Evolutionary conservation across 164 flowering plant species (phyloP).

Genomic region (Kalanchoe fedtschenkoi): DNA sequence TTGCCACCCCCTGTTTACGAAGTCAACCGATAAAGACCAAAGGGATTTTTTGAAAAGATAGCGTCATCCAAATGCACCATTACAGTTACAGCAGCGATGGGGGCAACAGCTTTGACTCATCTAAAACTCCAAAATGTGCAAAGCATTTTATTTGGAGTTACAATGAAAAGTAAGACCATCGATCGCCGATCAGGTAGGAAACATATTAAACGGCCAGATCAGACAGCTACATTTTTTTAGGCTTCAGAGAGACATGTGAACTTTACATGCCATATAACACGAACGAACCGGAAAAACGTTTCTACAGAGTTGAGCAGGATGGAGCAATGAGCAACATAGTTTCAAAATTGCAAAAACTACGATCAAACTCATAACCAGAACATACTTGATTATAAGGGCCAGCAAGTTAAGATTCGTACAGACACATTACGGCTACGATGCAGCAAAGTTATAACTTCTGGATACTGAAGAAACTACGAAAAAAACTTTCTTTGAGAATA

Average conservation of each 20-base stretch:
- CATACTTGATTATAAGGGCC: slow-evolving; percentile 93
- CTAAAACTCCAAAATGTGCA: no score
- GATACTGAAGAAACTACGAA: background rate
- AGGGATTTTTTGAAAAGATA: background rate
- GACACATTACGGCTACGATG: no score
- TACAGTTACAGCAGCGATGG: no score
- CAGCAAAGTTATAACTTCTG: no score
- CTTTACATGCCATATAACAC: background rate
- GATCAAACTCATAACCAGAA: slow-evolving; percentile 9
- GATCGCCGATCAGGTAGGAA: background rate
- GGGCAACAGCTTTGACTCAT: no score
- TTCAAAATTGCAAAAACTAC: background rate
- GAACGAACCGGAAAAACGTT: background rate
- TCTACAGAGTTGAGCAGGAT: background rate
- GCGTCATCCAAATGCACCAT: background rate
- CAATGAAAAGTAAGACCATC: no score
- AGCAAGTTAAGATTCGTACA: slow-evolving; percentile 83
- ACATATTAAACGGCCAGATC: background rate
- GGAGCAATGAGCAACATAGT: background rate
- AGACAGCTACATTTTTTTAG: background rate
- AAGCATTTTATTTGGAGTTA: no score
- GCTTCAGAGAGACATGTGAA: background rate
- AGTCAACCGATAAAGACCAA: slow-evolving; percentile 9
- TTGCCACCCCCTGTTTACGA: slow-evolving; percentile 92
- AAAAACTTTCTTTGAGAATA: background rate